These are phyloP conservation scores for Naganishia kalamii DNA, from an alignment of 768 basidiomycete species.

Conservation along the genomic window DNA sequence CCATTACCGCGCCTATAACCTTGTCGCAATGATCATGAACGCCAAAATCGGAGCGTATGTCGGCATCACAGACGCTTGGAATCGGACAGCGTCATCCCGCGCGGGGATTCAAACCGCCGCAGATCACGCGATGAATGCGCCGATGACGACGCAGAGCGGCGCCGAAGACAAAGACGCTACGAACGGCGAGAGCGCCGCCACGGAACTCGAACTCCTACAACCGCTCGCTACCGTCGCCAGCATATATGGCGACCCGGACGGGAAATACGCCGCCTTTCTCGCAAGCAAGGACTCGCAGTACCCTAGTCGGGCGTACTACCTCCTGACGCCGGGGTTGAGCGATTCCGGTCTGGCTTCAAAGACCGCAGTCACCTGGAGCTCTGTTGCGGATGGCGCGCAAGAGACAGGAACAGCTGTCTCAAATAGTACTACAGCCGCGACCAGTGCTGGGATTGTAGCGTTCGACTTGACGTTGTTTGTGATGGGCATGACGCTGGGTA, in stretches of 20 bases:
- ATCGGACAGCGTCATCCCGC: conserved; percentile 51
- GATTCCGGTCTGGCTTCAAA: conserved; percentile 7
- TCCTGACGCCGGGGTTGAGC: not conserved
- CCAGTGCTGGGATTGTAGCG: too few relatives aligned
- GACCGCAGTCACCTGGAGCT: not conserved
- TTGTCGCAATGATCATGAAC: conserved; percentile 61
- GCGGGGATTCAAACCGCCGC: conserved; percentile 58
- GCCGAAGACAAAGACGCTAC: too few relatives aligned
- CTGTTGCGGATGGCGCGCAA: not conserved
- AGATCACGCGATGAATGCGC: conserved; percentile 53
- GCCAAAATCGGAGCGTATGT: conserved; percentile 57
- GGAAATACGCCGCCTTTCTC: conserved; percentile 54
- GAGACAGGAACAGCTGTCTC: not conserved
- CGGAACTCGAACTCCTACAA: conserved; percentile 54
- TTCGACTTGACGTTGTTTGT: too few relatives aligned
- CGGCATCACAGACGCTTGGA: conserved; percentile 52
- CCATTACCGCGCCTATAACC: conserved; percentile 64
- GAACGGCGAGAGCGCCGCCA: too few relatives aligned
- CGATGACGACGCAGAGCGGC: not conserved
- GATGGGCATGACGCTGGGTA: too few relatives aligned
- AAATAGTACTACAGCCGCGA: too few relatives aligned
- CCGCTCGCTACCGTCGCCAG: conserved; percentile 57
- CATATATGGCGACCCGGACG: conserved; percentile 59
- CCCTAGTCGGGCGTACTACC: conserved; percentile 22
- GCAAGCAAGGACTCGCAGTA: conserved; percentile 24